Percentiles rank a stretch among this genome's conserved stretches.
These are phyloP conservation scores for Auricularia cornea DNA, from an alignment of 768 basidiomycete species.

Conservation along the genomic window DNA sequence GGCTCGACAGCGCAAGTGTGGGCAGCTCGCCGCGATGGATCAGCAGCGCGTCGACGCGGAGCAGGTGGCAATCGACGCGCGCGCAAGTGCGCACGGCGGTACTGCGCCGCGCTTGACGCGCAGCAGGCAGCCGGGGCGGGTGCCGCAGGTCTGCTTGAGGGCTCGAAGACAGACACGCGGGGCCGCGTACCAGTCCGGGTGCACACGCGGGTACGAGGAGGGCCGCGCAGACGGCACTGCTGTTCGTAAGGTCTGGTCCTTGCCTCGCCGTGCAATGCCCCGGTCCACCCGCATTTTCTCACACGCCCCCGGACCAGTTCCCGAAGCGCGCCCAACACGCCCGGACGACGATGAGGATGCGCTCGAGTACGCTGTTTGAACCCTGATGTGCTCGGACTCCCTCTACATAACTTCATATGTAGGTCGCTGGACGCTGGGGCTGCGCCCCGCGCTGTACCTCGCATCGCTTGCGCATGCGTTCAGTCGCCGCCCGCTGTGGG, in stretches of 20 bases:
- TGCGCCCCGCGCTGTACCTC: neutral
- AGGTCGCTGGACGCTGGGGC: too few relatives aligned
- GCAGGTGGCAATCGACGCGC: slow-evolving; percentile 33
- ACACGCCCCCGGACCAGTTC: too few relatives aligned
- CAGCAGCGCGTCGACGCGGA: slow-evolving; percentile 34
- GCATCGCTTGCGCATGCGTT: too few relatives aligned
- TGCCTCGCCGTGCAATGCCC: too few relatives aligned
- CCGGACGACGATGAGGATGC: too few relatives aligned
- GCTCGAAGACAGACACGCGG: slow-evolving; percentile 22
- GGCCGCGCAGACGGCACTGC: slow-evolving; percentile 38
- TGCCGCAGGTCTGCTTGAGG: slow-evolving; percentile 40
- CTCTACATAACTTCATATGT: too few relatives aligned
- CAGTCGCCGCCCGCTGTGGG: neutral
- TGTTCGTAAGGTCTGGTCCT: neutral
- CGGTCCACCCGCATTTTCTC: too few relatives aligned
- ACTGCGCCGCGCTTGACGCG: slow-evolving; percentile 36
- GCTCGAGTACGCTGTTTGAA: too few relatives aligned
- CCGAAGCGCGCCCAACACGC: too few relatives aligned
- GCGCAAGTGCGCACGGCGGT: slow-evolving; percentile 35
- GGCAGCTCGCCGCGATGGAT: slow-evolving; percentile 27
- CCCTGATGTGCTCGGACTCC: too few relatives aligned
- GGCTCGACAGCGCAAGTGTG: slow-evolving; percentile 32
- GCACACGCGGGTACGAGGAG: slow-evolving; percentile 22
- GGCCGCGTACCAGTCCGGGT: slow-evolving; percentile 13
- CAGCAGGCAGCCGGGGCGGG: slow-evolving; percentile 37